A percentile compares a stretch with the other conserved stretches of the same genome.
These are phyloP conservation scores for Saccharomyces jurei DNA, from an alignment of 805 yeast species.

Conservation along the genomic window DNA sequence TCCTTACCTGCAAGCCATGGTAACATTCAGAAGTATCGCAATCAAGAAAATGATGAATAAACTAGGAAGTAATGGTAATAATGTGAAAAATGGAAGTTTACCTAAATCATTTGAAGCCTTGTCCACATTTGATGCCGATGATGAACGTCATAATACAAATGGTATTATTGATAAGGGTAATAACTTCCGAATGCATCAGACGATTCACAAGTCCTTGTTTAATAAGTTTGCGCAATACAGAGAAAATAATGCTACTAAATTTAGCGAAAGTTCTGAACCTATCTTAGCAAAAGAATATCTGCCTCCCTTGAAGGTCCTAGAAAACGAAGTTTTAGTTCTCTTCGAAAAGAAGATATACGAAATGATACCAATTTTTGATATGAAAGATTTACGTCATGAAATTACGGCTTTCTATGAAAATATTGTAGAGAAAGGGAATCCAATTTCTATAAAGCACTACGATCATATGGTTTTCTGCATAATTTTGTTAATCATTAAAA, in stretches of 20 bases:
- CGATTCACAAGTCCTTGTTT: conserved; percentile 19
- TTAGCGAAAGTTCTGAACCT: conserved; percentile 1
- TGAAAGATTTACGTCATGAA: conserved; percentile 11
- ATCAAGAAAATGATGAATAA: conserved; percentile 15
- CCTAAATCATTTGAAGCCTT: conserved; percentile 20
- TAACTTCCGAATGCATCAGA: conserved; percentile 11
- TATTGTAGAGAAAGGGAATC: conserved; percentile 4
- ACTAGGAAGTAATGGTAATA: conserved; percentile 3
- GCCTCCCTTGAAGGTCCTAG: conserved; percentile 14
- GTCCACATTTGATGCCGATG: conserved; percentile 18
- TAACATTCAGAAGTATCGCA: conserved; percentile 18
- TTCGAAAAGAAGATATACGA: conserved; percentile 15
- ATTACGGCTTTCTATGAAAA: conserved; percentile 11
- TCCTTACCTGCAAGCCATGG: conserved; percentile 17
- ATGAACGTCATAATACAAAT: conserved; percentile 2
- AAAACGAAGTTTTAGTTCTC: conserved; percentile 16
- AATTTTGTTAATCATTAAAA: conserved; percentile 17
- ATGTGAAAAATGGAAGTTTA: conserved; percentile 11
- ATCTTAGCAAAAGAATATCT: conserved; percentile 9
- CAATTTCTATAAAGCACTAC: conserved; percentile 10
- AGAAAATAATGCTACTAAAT: conserved; percentile 11
- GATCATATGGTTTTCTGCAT: conserved; percentile 23
- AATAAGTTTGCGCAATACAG: conserved; percentile 24
- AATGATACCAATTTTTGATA: conserved; percentile 22
- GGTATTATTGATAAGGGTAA: conserved; percentile 2